Base-by-base conservation (phyloP, 192 early-diverging fungal species). In the Mortierella hygrophila region DNA sequence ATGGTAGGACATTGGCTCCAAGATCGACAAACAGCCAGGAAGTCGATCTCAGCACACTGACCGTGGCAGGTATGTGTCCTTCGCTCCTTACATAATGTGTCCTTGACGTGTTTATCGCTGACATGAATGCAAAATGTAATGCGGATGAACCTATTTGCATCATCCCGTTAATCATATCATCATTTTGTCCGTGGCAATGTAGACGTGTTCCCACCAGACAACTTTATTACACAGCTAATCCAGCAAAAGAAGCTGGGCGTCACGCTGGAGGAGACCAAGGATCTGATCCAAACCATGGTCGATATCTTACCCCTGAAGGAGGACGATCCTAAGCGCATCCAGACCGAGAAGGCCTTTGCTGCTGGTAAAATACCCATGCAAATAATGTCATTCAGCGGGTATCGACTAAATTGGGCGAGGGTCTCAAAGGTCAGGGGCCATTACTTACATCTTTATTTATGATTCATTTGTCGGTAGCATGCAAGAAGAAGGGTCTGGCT, bases 121-220 rank as follows among this genome's bases (percentile, higher is more conserved):
- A 26, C 11, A 46, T 9, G 13, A 15, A 46, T 13, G 16, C 0
- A 26, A 65, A 13, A 29, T 9, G 6, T 29, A 70, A 47, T 46
- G 38, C 5, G 69, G 69, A 70, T 8, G n/a, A 41, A 46, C 23
- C 29, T 29, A 49, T 13, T n/a, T 72, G n/a, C 71, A 13, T 5
- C 13, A 5, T 1, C 18, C 13, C 32, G 13, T 9, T 29, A 15
- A 26, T 13, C 7, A 4, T 8, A 26, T 3, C 7, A 29, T 60
- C 23, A 4, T 26, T 11, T n/a, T 57, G 7, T 11, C 7, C 16
- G 7, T 29, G 11, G 49, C 16, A 52, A 21, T 6, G 7, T 80
- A 85, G 83, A 85, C 47, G 71, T 85, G 44, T 35, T 85, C 6
- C 83, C 83, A 3, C 52, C 74, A 26, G 78, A 85, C 70, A 55